Evolutionary conservation across 106 monocot genomes (phyloP), one percentile per base, ranked within the genome.

Genomic region (Vanilla planifolia): DNA sequence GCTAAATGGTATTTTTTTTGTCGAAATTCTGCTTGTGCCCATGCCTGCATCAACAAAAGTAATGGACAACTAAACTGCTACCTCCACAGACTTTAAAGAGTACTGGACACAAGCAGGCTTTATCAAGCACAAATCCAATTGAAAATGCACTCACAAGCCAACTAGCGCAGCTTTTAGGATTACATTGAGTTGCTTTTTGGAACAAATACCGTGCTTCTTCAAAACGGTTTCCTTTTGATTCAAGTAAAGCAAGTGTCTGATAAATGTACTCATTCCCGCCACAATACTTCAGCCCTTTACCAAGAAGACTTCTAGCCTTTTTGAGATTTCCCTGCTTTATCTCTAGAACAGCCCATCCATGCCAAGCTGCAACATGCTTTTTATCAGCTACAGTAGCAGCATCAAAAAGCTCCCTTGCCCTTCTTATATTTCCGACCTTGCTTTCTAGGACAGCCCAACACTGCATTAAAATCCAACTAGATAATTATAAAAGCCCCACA

Each of bases 291-390:
- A 98, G 81, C 42, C 81, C 91, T 75, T 91, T 98, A 9, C 72
- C 81, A 37, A 98, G 91, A 60, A 98, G 91, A 73, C 74, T 81
- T 56, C 95, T 86, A 22, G 86, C 95, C 67, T 86, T 95, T 21
- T 73, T 81, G 45, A 95, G 71, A 43, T 90, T 95, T 63, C 86
- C 90, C 77, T 95, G 71, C 50, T 95, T 86, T 55, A 95, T 75
- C 78, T 95, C 95, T 32, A 95, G 70, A 59, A 90, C 76, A 43
- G 95, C 95, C 95, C 95, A 95, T 65, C 95, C 95, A 81, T 95
- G 95, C 95, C 95, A 95, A 67, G 95, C 90, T 47, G 95, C 89
- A 35, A 79, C 66, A 64, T 95, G 95, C 34, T 70, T 90, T 67
- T 83, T 80, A 72, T 95, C 86, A 61, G 95, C 95, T n/a, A 84